Evolutionary conservation across 441 rosid species (phyloP).

Genomic region (Lagerstroemia fauriei): DNA sequence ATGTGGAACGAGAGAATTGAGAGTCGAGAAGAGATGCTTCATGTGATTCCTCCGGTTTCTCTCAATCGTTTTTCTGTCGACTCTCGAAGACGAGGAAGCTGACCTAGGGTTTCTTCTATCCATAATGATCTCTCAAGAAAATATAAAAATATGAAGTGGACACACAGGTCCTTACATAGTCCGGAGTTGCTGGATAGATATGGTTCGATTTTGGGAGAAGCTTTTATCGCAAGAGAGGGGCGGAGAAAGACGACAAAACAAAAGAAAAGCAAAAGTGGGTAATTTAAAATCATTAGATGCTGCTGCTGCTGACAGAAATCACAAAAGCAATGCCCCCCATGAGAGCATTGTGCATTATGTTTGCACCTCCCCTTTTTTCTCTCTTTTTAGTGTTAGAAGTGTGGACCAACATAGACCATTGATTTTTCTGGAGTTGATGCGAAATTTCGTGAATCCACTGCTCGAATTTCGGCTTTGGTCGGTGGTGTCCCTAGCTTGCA

Average conservation of each 20-base stretch:
- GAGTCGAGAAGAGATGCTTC: conserved; percentile 66
- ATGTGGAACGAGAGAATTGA: conserved; percentile 67
- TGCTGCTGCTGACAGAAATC: background rate
- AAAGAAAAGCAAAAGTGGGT: background rate
- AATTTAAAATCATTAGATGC: background rate
- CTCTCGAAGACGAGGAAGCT: conserved; percentile 36
- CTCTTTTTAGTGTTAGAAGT: background rate
- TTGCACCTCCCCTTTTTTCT: background rate
- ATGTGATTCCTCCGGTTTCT: conserved; percentile 75
- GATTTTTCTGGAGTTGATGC: background rate
- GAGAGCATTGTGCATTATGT: background rate
- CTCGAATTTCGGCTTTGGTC: background rate
- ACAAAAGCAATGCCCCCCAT: background rate
- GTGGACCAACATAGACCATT: background rate
- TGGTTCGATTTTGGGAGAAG: background rate
- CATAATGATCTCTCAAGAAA: background rate
- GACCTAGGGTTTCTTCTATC: conserved; percentile 5
- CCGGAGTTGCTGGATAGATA: background rate
- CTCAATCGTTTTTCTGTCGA: conserved; percentile 66
- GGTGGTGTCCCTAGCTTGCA: too few species aligned
- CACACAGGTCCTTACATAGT: background rate
- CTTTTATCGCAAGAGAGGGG: background rate
- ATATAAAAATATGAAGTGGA: background rate
- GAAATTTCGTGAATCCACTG: background rate
- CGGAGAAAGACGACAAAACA: background rate